Evolutionary conservation across 129 eudicot species (phyloP).

Genomic region (Centella asiatica): DNA sequence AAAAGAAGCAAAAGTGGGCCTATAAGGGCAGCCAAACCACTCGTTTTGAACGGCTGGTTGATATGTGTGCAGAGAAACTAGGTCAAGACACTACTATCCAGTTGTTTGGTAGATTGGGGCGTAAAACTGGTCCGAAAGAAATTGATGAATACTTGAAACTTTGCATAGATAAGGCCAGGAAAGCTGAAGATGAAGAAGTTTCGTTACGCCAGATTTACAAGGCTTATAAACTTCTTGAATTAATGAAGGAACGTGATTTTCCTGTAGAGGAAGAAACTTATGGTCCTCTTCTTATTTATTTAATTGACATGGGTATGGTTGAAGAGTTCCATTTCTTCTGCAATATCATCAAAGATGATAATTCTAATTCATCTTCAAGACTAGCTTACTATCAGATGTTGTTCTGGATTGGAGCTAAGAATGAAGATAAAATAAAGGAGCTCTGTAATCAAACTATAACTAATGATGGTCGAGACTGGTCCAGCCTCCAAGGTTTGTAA

Average conservation of each 20-base stretch:
- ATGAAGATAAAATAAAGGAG: constrained; percentile 54
- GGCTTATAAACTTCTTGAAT: constrained; percentile 47
- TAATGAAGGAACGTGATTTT: constrained; percentile 61
- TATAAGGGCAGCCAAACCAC: constrained; percentile 33
- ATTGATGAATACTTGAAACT: constrained; percentile 35
- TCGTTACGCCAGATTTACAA: constrained; percentile 40
- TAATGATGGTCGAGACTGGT: constrained; percentile 30
- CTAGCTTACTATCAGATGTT: constrained; percentile 87
- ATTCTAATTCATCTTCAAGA: constrained; percentile 45
- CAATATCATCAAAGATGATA: constrained; percentile 47
- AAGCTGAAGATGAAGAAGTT: constrained; percentile 54
- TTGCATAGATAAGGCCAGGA: constrained; percentile 60
- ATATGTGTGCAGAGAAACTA: constrained; percentile 43
- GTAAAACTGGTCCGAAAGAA: constrained; percentile 58
- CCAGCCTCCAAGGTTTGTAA: constrained; percentile 48
- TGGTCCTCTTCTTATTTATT: constrained; percentile 59
- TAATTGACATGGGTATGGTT: constrained; percentile 57
- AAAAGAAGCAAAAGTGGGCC: constrained; percentile 58
- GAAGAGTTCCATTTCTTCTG: constrained; percentile 59
- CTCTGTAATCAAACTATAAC: constrained; percentile 23
- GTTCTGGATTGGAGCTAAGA: constrained; percentile 45
- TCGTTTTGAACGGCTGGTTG: constrained; percentile 35
- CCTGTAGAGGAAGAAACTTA: constrained; percentile 53
- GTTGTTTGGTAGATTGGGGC: constrained; percentile 52
- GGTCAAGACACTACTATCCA: constrained; percentile 46